phyloP scores from a whole-genome alignment of 768 basidiomycete genomes.

The Termitomyces sp. region DNA sequence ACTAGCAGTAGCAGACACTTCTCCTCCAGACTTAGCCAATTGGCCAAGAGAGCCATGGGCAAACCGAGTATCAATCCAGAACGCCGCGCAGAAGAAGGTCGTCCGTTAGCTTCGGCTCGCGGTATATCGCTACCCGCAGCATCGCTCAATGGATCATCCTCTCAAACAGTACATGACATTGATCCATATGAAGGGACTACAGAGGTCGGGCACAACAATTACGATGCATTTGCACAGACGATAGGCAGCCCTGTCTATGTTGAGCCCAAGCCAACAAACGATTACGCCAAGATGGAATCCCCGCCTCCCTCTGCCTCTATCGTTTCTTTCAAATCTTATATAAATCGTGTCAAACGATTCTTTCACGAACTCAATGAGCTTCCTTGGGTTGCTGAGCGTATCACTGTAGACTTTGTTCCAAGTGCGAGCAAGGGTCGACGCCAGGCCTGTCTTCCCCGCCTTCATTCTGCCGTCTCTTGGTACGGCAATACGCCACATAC shows the following conservation, averaged over 20 bases:
- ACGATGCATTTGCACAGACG: constrained; percentile 3
- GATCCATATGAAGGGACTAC: constrained; percentile 10
- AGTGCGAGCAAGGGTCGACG: constrained; percentile 14
- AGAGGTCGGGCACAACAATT: constrained; percentile 7
- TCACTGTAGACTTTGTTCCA: constrained; percentile 30
- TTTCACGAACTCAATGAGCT: constrained; percentile 28
- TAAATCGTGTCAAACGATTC: constrained; percentile 27
- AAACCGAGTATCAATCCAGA: neutral
- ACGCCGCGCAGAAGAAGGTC: constrained; percentile 3
- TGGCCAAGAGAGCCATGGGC: constrained; percentile 13
- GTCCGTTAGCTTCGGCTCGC: neutral
- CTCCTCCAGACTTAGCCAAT: constrained; percentile 4
- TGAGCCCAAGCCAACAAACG: constrained; percentile 24
- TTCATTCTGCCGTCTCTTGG: constrained; percentile 13
- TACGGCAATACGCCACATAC: constrained; percentile 9
- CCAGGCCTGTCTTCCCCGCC: constrained; percentile 1
- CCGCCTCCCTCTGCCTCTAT: constrained; percentile 19
- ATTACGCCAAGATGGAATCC: constrained; percentile 32
- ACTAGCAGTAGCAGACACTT: constrained; percentile 4
- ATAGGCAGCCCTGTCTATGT: constrained; percentile 22
- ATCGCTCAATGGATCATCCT: constrained; percentile 3
- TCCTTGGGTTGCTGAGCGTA: constrained; percentile 32
- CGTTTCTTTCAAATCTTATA: constrained; percentile 24
- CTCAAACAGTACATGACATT: constrained; percentile 4
- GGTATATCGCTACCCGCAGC: neutral